Evolutionary conservation across 140 eudicot genomes (phyloP).

Genomic region (Anethum foeniculum): DNA sequence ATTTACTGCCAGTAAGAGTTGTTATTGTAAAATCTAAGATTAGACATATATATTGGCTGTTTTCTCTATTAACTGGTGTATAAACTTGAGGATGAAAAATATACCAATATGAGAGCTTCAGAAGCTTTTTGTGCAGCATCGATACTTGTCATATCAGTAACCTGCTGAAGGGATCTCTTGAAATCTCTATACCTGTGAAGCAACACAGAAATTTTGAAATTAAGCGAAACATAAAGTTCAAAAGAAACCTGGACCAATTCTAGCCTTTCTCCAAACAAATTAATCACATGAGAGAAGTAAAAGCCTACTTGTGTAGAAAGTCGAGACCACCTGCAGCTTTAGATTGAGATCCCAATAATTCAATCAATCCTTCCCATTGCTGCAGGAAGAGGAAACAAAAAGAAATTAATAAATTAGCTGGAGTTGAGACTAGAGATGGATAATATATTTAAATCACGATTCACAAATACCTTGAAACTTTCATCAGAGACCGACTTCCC

Average conservation of each 20-base stretch:
- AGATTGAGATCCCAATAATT: conserved; percentile 74
- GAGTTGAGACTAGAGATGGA: neutral
- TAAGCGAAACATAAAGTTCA: neutral
- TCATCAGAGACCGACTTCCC: conserved; percentile 90
- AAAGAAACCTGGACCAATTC: neutral
- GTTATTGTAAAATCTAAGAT: neutral
- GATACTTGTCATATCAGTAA: conserved; percentile 36
- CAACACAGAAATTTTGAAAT: conserved; percentile 10
- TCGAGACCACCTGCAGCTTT: conserved; percentile 89
- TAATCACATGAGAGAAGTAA: conserved; percentile 3
- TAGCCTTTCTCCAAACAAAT: neutral
- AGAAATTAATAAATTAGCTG: neutral
- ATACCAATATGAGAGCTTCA: conserved; percentile 69
- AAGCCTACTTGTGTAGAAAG: conserved; percentile 71
- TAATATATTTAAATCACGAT: neutral
- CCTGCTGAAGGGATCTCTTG: conserved; percentile 77
- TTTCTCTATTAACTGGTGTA: neutral
- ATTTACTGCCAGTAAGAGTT: neutral
- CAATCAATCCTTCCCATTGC: conserved; percentile 99
- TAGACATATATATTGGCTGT: neutral
- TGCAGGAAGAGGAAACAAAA: conserved; percentile 22
- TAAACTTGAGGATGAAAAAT: conserved; percentile 8
- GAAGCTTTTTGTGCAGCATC: conserved; percentile 78
- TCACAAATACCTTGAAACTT: conserved; percentile 58
- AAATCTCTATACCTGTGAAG: conserved; percentile 75